Conservation (phyloP, 2,329 filamentous ascomycete species). For the Arachnomyces sp. region DNA sequence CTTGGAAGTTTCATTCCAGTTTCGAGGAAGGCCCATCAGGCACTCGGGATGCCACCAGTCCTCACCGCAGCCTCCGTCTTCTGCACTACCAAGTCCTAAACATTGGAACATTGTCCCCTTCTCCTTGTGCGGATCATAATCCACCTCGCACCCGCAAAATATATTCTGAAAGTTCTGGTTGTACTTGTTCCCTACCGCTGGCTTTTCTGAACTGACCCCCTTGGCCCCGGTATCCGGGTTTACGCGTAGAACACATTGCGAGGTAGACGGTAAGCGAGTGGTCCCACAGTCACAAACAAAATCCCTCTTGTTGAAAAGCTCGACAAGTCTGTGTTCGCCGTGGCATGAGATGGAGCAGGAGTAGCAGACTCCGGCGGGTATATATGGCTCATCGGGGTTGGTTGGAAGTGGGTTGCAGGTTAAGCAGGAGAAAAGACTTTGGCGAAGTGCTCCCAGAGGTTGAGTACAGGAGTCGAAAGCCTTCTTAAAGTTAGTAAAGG, state of each 20-base stretch:
- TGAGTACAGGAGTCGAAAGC: constrained; percentile 92
- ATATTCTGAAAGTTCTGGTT: constrained; percentile 91
- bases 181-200: constrained; percentile 72
- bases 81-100: constrained; percentile 69
- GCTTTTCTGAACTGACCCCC: constrained; percentile 68
- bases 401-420: constrained; percentile 81
- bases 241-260: constrained; percentile 67
- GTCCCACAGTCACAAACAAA: constrained; percentile 97
- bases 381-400: constrained; percentile 55
- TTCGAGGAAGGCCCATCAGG: constrained; percentile 68
- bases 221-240: constrained; percentile 67
- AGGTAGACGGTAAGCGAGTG: constrained; percentile 61
- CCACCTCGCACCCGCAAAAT: constrained; percentile 82
- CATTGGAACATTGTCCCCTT: constrained; percentile 99
- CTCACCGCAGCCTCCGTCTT: constrained; percentile 85
- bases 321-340: constrained; percentile 87
- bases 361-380: constrained; percentile 82
- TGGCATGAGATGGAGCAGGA: constrained; percentile 95
- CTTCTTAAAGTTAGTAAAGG: constrained; percentile 37
- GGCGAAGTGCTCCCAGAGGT: constrained; percentile 77
- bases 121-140: constrained; percentile 82
- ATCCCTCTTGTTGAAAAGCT: constrained; percentile 91
- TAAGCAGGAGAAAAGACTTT: constrained; percentile 84
- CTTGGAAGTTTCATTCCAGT: constrained; percentile 46
- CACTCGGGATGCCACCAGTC: constrained; percentile 98